A percentile compares a stretch with the other conserved stretches of the same genome.
These are phyloP conservation scores for Purpureocillium lavendulum DNA, from an alignment of 2,329 filamentous ascomycete species.

Conservation along the genomic window DNA sequence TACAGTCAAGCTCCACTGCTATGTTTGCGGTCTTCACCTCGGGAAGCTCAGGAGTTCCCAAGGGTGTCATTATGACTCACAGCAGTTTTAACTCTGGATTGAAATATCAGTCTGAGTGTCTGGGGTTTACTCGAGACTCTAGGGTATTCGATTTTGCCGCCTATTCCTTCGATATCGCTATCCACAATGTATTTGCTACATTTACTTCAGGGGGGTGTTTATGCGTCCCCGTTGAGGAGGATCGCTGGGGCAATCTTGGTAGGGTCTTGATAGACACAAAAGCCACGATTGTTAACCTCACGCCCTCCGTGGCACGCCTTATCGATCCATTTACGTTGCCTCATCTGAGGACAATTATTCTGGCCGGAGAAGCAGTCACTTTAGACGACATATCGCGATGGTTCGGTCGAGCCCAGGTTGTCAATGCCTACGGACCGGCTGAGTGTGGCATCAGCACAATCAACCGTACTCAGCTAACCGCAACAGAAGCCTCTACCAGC, in stretches of 20 bases:
- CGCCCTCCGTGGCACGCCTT: constrained; percentile 5
- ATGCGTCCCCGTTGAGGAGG: constrained; percentile 2
- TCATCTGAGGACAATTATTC: constrained; percentile 4
- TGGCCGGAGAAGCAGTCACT: constrained; percentile 9
- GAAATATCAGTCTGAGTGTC: not conserved
- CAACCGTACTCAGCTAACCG: no score
- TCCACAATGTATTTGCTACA: constrained; percentile 2
- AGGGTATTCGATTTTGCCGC: constrained; percentile 4
- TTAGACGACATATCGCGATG: constrained; percentile 3
- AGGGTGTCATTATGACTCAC: constrained; percentile 4
- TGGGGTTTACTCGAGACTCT: constrained; percentile 1
- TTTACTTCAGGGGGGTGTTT: constrained; percentile 4
- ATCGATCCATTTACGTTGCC: constrained; percentile 8
- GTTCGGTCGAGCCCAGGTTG: constrained; percentile 4
- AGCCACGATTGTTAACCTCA: constrained; percentile 5
- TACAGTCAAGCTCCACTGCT: not conserved
- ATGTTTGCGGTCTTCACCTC: constrained; percentile 4
- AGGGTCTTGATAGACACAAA: not conserved
- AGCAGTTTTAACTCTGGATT: not conserved
- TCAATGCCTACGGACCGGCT: constrained; percentile 12
- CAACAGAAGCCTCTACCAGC: no score
- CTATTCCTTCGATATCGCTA: constrained; percentile 3
- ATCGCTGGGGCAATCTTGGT: not conserved
- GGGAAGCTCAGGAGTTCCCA: constrained; percentile 5
- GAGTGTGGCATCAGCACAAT: constrained; percentile 9